These are phyloP conservation scores for Cephaloascus fragrans DNA, from an alignment of 805 yeast species.

Conservation along the genomic window DNA sequence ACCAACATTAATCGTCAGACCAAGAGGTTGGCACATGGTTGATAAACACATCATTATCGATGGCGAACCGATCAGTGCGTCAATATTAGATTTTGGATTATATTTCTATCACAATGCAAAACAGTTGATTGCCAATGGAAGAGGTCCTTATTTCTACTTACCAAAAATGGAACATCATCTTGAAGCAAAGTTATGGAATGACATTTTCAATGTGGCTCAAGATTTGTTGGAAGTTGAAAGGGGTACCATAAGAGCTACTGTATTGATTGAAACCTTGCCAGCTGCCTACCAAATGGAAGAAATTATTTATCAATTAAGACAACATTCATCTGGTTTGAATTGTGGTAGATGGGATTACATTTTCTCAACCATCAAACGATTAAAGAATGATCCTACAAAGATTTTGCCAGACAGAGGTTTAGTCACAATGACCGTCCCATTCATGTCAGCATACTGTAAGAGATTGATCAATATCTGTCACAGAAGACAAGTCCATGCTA, in stretches of 20 bases:
- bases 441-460: slow-evolving; percentile 12
- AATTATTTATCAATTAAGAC: slow-evolving; percentile 12
- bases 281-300: slow-evolving; percentile 16
- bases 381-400: slow-evolving; percentile 9
- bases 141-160: slow-evolving; percentile 13
- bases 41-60: slow-evolving; percentile 11
- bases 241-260: slow-evolving; percentile 14
- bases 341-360: slow-evolving; percentile 17
- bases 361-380: slow-evolving; percentile 11
- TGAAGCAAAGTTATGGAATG: slow-evolving; percentile 14
- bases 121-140: slow-evolving; percentile 7
- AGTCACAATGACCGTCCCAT: slow-evolving; percentile 13
- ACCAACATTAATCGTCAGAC: slow-evolving; percentile 12
- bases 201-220: slow-evolving; percentile 12
- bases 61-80: slow-evolving; percentile 12
- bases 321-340: slow-evolving; percentile 12
- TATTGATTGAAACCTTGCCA: slow-evolving; percentile 12
- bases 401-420: slow-evolving; percentile 11
- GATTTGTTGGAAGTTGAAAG: slow-evolving; percentile 9
- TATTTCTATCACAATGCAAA: slow-evolving; percentile 12
- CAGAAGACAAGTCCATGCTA: slow-evolving; percentile 14
- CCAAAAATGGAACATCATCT: slow-evolving; percentile 15
- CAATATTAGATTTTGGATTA: slow-evolving; percentile 12
- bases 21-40: slow-evolving; percentile 15
- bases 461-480: slow-evolving; percentile 11